Evolutionary conservation across 2,329 filamentous ascomycete genomes (phyloP), one percentile per base, ranked within the genome.

Genomic region (Trichoderma gracile): DNA sequence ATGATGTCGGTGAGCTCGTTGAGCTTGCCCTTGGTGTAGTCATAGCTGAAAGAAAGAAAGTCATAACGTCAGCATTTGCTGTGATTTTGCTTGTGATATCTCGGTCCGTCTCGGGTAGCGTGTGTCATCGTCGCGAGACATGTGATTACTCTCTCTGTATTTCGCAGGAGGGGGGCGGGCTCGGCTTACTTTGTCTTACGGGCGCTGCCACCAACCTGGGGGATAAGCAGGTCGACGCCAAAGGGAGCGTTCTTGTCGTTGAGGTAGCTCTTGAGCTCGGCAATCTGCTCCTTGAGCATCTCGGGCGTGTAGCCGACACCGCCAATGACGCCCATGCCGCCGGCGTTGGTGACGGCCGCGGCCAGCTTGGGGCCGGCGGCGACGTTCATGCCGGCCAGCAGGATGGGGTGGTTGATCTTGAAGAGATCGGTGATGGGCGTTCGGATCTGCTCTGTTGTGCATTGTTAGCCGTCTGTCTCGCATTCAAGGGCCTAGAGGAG

Each of bases 21-120:
- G 68, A 99, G 91, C 82, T 98, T 98, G 78, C 95, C 95, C 84
- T 99, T 98, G 75, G 95, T 99, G 84, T 99, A 99, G 81, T 99
- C 95, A 80, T 98, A 97, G 87, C 94, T 97, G 25, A 14, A 12
- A 10, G 25, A n/a, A 12, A 12, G 27, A 17, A 14, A 19, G 3
- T 14, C 19, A 42, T 27, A 19, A 12, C 15, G 50, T 62, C 38
- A 61, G 64, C 58, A 3, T 52, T 23, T 23, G 19, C 33, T 43
- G 14, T 43, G 7, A 1, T n/a, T 9, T 43, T 21, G 21, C 27
- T 50, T 47, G 19, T 47, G 40, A 8, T 33, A 17, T 25, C 25
- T 23, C 43, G 25, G n/a, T 59, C 19, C 42, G 30, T 40, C 43
- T 57, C 40, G 8, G 8, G 6, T 33, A 30, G 25, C 3, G n/a